Percentiles rank a stretch among this genome's conserved stretches.
Evolutionary conservation across 2,329 filamentous ascomycete genomes (phyloP).

Genomic region (Aspergillus sclerotialis): DNA sequence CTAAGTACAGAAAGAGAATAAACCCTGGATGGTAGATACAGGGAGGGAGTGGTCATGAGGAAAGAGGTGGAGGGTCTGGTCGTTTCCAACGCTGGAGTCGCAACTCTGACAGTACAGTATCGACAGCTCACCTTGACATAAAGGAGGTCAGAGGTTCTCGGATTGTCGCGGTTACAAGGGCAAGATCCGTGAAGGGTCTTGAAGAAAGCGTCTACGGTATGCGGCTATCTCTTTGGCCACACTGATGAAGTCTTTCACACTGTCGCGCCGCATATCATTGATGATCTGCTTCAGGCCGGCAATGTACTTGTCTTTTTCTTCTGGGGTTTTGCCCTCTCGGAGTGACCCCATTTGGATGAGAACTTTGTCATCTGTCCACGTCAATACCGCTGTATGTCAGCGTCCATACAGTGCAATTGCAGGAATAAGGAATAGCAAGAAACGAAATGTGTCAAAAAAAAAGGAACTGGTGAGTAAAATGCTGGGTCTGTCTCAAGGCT

Average conservation of each 20-base stretch:
- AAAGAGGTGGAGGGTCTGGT: neutral
- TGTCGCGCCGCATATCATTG: slow-evolving; percentile 42
- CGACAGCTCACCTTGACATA: slow-evolving; percentile 17
- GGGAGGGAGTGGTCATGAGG: neutral
- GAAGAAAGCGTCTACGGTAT: slow-evolving; percentile 45
- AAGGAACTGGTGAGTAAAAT: slow-evolving; percentile 12
- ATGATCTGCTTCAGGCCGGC: slow-evolving; percentile 42
- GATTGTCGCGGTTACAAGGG: slow-evolving; percentile 31
- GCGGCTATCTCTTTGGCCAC: slow-evolving; percentile 44
- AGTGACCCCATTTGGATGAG: slow-evolving; percentile 43
- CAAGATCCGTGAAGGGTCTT: slow-evolving; percentile 40
- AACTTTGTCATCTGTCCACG: slow-evolving; percentile 44
- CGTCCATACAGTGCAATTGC: slow-evolving; percentile 23
- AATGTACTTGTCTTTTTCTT: slow-evolving; percentile 38
- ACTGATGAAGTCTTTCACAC: slow-evolving; percentile 44
- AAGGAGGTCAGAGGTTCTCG: slow-evolving; percentile 1
- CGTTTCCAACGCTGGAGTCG: neutral
- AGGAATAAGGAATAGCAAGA: slow-evolving; percentile 4
- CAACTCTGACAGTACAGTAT: slow-evolving; percentile 7
- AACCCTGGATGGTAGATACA: neutral
- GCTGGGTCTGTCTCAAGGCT: slow-evolving; percentile 18
- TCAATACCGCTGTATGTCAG: slow-evolving; percentile 37
- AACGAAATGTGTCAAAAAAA: slow-evolving; percentile 7
- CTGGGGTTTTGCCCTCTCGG: slow-evolving; percentile 38
- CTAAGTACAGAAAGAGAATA: slow-evolving; percentile 6